These are phyloP conservation scores for Bruguiera gymnorhiza DNA, from an alignment of 345 rosid genomes.

Conservation along the genomic window DNA sequence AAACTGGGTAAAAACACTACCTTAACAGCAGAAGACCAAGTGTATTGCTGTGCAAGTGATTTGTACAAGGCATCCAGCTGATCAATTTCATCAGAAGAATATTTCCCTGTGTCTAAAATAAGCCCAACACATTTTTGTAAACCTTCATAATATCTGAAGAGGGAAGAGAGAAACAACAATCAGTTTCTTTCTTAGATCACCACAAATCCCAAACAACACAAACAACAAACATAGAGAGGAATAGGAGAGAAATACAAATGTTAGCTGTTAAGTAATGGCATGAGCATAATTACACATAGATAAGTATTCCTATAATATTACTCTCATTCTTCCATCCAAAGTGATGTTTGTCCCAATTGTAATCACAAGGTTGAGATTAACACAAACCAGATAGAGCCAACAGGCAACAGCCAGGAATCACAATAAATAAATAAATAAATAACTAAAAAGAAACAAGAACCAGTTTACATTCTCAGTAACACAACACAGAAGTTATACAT, in stretches of 20 bases:
- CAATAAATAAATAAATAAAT: too few species aligned
- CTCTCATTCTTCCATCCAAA: too few species aligned
- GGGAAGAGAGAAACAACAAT: background rate
- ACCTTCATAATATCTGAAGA: constrained; percentile 76
- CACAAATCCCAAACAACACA: background rate
- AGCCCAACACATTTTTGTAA: constrained; percentile 75
- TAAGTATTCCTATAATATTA: too few species aligned
- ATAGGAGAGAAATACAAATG: background rate
- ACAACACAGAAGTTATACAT: too few species aligned
- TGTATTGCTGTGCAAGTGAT: constrained; percentile 62
- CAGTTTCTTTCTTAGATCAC: background rate
- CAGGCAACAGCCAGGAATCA: too few species aligned
- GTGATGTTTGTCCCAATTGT: too few species aligned
- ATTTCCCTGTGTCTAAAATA: constrained; percentile 53
- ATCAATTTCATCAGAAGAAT: constrained; percentile 70
- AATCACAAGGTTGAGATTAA: too few species aligned
- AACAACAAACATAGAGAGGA: background rate
- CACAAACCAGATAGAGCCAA: too few species aligned
- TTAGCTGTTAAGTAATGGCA: background rate
- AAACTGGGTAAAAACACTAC: constrained; percentile 32
- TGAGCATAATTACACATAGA: background rate
- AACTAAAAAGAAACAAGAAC: too few species aligned
- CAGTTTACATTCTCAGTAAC: too few species aligned
- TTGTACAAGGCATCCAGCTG: constrained; percentile 70
- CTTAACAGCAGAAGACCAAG: constrained; percentile 95